Base-by-base conservation (phyloP, 345 rosid species). In the Reutealis trisperma region DNA sequence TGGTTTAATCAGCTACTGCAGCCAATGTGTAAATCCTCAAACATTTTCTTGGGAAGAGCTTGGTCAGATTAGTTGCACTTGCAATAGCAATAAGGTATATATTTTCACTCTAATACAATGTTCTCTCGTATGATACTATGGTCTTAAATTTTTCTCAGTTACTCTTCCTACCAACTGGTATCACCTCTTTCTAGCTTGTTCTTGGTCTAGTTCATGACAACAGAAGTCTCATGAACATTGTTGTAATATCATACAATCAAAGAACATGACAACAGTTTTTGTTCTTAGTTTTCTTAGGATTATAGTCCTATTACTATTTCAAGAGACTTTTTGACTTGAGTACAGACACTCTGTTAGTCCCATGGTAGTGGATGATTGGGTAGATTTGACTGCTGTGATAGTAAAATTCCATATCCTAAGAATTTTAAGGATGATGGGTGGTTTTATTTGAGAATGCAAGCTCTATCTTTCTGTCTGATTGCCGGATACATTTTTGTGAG, bases 291-390 rank as follows among this genome's bases (percentile, higher is more conserved):
- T 59, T 75, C 78, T 42, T 81, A 87, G 91, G 85, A 72, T 74
- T 75, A 87, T 67, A 59, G 88, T 59, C 85, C 92, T 8, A 76
- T 84, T 14, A 84, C 83, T 25, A 89, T 91, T 15, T 88, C 97
- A 0, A 97, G 92, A 64, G 94, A 98, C 52, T 55, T 95, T 59
- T 93, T 49, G 67, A 86, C n/a, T 89, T 88, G 79, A 78, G 89
- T 15, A 83, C 73, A 32, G 91, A 90, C 27, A 92, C 93, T 93
- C 71, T 84, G 82, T 75, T 93, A 82, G 96, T 96, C 2, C 78
- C 88, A 64, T 85, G 91, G 94, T 94, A 89, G 80, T 95, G 98
- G 98, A 73, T 89, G 81, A 91, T n/a, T n/a, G n/a, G n/a, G n/a
- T n/a, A n/a, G n/a, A n/a, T n/a, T n/a, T n/a, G n/a, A n/a, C n/a